A percentile compares a stretch with the other conserved stretches of the same genome.
Evolutionary conservation across 805 yeast genomes (phyloP).

Genomic region (Saturnispora bothae): DNA sequence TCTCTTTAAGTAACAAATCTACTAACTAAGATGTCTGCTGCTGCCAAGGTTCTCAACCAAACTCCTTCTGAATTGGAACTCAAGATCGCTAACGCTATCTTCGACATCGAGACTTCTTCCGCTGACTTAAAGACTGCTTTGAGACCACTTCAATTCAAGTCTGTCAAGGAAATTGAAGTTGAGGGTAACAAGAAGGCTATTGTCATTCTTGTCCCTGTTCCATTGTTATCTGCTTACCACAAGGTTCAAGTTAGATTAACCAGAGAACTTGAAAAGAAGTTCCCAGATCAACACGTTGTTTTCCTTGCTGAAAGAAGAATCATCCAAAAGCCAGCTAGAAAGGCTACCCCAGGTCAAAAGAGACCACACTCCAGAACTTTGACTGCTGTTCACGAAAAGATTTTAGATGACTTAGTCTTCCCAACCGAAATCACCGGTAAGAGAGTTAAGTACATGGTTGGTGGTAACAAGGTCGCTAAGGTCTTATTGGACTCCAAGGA

Average conservation of each 20-base stretch:
- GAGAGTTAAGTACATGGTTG: slow-evolving; percentile 98
- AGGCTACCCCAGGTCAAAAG: slow-evolving; percentile 89
- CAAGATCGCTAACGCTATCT: slow-evolving; percentile 97
- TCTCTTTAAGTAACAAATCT: slow-evolving; percentile 1
- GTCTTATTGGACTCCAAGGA: slow-evolving; percentile 97
- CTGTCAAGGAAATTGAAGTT: slow-evolving; percentile 96
- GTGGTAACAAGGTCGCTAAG: slow-evolving; percentile 98
- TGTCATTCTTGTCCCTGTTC: slow-evolving; percentile 96
- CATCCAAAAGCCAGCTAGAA: slow-evolving; percentile 97
- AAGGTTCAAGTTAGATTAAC: slow-evolving; percentile 94
- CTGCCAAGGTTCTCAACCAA: slow-evolving; percentile 87
- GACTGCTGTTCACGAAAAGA: slow-evolving; percentile 96
- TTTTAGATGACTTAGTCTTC: slow-evolving; percentile 98
- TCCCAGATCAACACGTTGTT: slow-evolving; percentile 99
- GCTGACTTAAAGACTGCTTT: slow-evolving; percentile 89
- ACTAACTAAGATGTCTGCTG: slow-evolving; percentile 73
- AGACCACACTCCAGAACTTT: slow-evolving; percentile 99
- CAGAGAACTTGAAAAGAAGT: slow-evolving; percentile 99
- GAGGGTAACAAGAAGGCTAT: slow-evolving; percentile 98
- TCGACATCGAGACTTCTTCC: slow-evolving; percentile 88
- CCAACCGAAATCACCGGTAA: slow-evolving; percentile 99
- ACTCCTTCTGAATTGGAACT: slow-evolving; percentile 98
- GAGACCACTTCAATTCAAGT: slow-evolving; percentile 97
- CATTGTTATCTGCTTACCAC: slow-evolving; percentile 87
- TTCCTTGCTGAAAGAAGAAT: slow-evolving; percentile 99